These are phyloP conservation scores for Trichoderma orchidacearum DNA, from an alignment of 495 filamentous ascomycete species.

Conservation along the genomic window DNA sequence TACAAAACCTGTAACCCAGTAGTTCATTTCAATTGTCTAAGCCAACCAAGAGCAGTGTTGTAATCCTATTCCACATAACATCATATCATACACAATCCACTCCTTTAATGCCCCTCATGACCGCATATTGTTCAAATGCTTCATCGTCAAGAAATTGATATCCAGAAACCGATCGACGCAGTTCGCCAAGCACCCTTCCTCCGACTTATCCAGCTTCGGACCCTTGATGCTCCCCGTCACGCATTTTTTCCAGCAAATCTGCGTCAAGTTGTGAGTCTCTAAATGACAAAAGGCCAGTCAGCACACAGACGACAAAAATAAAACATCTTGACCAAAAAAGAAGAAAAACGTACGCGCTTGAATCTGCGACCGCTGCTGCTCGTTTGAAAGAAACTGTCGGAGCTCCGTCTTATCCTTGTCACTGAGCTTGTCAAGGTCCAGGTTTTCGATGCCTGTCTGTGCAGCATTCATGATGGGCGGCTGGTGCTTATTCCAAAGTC, in stretches of 20 bases:
- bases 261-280: conserved; percentile 75
- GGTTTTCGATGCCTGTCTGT: conserved; percentile 13
- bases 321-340: neutral
- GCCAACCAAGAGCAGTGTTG: too few relatives aligned
- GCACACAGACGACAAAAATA: neutral
- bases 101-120: neutral
- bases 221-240: conserved; percentile 48
- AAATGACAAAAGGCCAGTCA: neutral
- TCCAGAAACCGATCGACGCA: conserved; percentile 93
- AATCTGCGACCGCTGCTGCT: conserved; percentile 66
- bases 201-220: conserved; percentile 53
- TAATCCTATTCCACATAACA: neutral
- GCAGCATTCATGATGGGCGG: conserved; percentile 24
- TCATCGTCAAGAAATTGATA: conserved; percentile 63
- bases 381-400: conserved; percentile 63
- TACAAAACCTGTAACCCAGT: too few relatives aligned
- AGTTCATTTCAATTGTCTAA: neutral
- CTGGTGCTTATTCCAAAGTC: too few relatives aligned
- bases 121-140: conserved; percentile 51
- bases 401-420: conserved; percentile 79
- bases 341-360: conserved; percentile 53
- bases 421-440: conserved; percentile 59
- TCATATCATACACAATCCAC: neutral
- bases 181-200: conserved; percentile 74
- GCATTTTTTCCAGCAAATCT: conserved; percentile 91